phyloP scores from a whole-genome alignment of 1,284 basidiomycete genomes.

The Tylopilus sp. region DNA sequence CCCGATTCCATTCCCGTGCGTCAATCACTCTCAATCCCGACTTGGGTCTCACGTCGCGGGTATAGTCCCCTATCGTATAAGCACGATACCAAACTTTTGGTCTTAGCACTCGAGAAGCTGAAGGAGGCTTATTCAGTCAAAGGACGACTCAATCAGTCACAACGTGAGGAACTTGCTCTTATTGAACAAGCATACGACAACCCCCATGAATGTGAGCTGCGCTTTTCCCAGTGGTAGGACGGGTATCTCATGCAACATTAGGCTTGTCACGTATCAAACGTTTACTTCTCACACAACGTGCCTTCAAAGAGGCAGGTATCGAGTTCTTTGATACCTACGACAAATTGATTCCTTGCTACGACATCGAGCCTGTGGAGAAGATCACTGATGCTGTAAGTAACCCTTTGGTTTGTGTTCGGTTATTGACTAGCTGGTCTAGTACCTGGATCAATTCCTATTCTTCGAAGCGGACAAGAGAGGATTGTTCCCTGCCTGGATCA shows the following conservation, averaged over 20 bases:
- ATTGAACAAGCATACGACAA: slow-evolving; percentile 98
- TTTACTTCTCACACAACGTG: slow-evolving; percentile 88
- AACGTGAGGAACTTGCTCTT: slow-evolving; percentile 92
- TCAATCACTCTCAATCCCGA: slow-evolving; percentile 4
- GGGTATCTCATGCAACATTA: slow-evolving; percentile 24
- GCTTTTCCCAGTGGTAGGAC: background rate
- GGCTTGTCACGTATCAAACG: slow-evolving; percentile 95
- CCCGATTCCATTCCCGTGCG: slow-evolving; percentile 93
- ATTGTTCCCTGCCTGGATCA: slow-evolving; percentile 96
- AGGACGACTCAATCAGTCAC: slow-evolving; percentile 91
- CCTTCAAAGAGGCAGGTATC: slow-evolving; percentile 97
- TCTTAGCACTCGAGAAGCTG: slow-evolving; percentile 91
- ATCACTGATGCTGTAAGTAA: slow-evolving; percentile 85
- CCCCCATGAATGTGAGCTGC: slow-evolving; percentile 74
- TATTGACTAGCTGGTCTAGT: slow-evolving; percentile 42
- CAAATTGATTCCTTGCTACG: slow-evolving; percentile 96
- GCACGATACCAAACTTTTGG: slow-evolving; percentile 94
- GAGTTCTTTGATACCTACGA: slow-evolving; percentile 95
- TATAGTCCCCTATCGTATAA: slow-evolving; percentile 90
- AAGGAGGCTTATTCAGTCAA: slow-evolving; percentile 99
- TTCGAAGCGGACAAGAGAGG: slow-evolving; percentile 96
- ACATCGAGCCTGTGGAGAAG: slow-evolving; percentile 98
- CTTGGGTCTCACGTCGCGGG: slow-evolving; percentile 6
- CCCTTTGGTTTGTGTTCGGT: background rate
- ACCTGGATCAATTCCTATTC: slow-evolving; percentile 88